These are phyloP conservation scores for Waltiozyma sp. DNA, from an alignment of 1,139 yeast species.

Conservation along the genomic window DNA sequence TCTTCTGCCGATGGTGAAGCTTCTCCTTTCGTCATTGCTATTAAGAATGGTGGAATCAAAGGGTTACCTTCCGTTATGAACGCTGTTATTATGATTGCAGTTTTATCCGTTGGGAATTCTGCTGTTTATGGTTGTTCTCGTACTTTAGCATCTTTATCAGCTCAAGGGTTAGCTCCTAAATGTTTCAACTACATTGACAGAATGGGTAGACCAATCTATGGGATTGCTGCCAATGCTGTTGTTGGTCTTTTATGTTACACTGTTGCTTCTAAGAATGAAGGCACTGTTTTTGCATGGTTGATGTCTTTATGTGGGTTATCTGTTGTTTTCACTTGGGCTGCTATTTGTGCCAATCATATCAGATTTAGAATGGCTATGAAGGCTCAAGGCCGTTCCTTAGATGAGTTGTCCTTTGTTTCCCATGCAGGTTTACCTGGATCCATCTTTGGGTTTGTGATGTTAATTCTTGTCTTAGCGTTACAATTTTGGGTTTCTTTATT, in stretches of 20 bases:
- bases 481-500: conserved; percentile 61
- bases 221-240: conserved; percentile 35
- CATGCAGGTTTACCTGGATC: conserved; percentile 50
- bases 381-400: conserved; percentile 44
- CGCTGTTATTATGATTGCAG: conserved; percentile 47
- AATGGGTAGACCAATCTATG: conserved; percentile 55
- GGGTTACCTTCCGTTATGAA: conserved; percentile 47
- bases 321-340: conserved; percentile 57
- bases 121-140: conserved; percentile 58
- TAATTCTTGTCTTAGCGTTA: conserved; percentile 40
- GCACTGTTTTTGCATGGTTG: conserved; percentile 54
- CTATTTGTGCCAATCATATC: conserved; percentile 50
- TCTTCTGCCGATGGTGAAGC: conserved; percentile 41
- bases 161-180: conserved; percentile 53
- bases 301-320: conserved; percentile 59
- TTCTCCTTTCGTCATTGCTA: conserved; percentile 54
- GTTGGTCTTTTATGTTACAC: conserved; percentile 50
- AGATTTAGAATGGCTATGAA: conserved; percentile 55
- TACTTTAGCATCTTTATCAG: conserved; percentile 53
- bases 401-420: conserved; percentile 42
- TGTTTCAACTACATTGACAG: conserved; percentile 51
- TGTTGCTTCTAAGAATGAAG: conserved; percentile 45
- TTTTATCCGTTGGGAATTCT: conserved; percentile 60
- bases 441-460: conserved; percentile 34
- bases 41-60: conserved; percentile 38